A percentile compares a stretch with the other conserved stretches of the same genome.
phyloP scores from a whole-genome alignment of 2,329 filamentous ascomycete species.

The Aspergillus pseudoterreus region DNA sequence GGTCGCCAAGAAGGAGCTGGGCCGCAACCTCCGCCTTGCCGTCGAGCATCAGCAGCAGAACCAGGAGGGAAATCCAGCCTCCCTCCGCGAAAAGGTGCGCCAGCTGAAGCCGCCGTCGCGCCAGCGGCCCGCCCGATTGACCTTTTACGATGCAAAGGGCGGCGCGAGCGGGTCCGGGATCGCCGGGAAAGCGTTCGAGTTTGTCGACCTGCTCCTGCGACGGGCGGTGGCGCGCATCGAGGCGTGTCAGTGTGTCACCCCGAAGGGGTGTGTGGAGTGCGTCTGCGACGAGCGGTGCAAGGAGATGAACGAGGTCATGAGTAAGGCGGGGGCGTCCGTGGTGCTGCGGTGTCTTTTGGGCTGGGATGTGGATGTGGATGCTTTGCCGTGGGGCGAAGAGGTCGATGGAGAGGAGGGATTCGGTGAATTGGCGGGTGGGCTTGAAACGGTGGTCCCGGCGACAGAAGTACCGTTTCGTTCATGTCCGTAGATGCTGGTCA shows the following conservation, averaged over 20 bases:
- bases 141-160: constrained; percentile 93
- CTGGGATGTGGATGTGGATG: constrained; percentile 74
- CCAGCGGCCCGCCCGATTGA: constrained; percentile 82
- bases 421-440: constrained; percentile 60
- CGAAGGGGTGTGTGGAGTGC: constrained; percentile 82
- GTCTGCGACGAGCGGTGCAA: constrained; percentile 81
- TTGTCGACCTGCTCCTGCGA: constrained; percentile 71
- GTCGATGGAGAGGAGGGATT: constrained; percentile 73
- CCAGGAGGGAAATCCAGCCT: neutral
- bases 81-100: constrained; percentile 3
- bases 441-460: constrained; percentile 79
- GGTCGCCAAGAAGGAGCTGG: constrained; percentile 80
- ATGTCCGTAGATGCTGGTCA: neutral
- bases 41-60: constrained; percentile 4
- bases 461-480: constrained; percentile 53
- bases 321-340: constrained; percentile 80
- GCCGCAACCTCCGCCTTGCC: constrained; percentile 47
- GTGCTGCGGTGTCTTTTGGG: constrained; percentile 73
- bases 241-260: constrained; percentile 63
- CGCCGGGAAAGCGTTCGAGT: constrained; percentile 89
- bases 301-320: constrained; percentile 87
- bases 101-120: constrained; percentile 44
- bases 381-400: constrained; percentile 81
- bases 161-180: constrained; percentile 80
- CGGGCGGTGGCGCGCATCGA: constrained; percentile 75